Evolutionary conservation across 352 stramenopile species (phyloP).

Genomic region (Pythium phragmiticola): DNA sequence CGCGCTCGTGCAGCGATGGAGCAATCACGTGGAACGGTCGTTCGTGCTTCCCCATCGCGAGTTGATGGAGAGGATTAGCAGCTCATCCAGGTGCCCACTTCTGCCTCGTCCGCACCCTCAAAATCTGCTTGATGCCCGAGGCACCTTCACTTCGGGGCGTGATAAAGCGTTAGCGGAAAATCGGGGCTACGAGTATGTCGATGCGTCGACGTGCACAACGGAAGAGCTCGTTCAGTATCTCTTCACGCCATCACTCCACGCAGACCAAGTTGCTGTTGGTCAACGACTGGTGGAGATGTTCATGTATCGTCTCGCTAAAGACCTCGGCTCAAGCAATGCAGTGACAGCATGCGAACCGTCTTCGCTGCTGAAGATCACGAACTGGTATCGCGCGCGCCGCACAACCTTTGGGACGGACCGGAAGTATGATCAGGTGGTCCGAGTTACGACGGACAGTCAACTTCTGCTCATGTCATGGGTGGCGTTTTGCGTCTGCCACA

Average conservation of each 20-base stretch:
- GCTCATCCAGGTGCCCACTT: not conserved
- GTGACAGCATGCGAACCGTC: not conserved
- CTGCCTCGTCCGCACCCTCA: not conserved
- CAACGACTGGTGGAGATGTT: conserved; percentile 5
- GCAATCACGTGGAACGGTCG: not conserved
- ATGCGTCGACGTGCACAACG: not conserved
- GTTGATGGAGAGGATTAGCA: not conserved
- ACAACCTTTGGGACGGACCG: not conserved
- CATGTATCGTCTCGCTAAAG: not conserved
- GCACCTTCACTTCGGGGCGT: not conserved
- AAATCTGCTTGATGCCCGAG: not conserved
- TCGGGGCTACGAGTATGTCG: conserved; percentile 1
- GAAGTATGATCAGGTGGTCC: not conserved
- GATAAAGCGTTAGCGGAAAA: conserved; percentile 1
- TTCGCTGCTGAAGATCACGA: not conserved
- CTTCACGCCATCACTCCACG: too few species aligned
- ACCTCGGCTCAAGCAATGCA: not conserved
- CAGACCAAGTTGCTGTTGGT: not conserved
- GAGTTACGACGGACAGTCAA: conserved; percentile 2
- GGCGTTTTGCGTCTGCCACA: conserved; percentile 7
- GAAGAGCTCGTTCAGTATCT: conserved; percentile 2
- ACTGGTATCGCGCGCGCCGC: conserved; percentile 1
- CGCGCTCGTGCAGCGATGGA: not conserved
- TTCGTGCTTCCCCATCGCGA: not conserved
- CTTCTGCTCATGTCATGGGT: conserved; percentile 12